Base-by-base conservation (phyloP, 495 filamentous ascomycete species). In the Hyaloscypha finlandica region DNA sequence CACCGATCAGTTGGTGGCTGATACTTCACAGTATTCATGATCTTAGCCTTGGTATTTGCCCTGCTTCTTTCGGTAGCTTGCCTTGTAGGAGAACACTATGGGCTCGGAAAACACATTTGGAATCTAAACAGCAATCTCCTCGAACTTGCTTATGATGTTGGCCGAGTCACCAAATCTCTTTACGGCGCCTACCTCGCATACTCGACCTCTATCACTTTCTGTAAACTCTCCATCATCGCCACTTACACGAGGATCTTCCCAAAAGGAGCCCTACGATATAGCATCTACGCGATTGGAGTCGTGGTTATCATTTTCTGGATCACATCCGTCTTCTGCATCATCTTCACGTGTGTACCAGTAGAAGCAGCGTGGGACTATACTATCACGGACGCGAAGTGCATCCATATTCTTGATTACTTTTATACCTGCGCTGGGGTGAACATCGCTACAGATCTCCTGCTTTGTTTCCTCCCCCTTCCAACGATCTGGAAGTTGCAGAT, bases 281-380 rank as follows among this genome's bases (percentile, higher is more conserved):
- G 72, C 14, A 29, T 76, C 2, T 66, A 63, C 59, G 71, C 22
- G 8, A 61, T 70, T 9, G 69, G 33, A 0, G 61, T 79, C n/a
- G 68, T 79, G 1, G 67, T 81, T 30, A 54, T 66, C 4, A 81
- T 78, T 65, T 70, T 77, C 8, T 64, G 74, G 29, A 70, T 80
- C 32, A 75, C 74, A 55, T 79, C 80, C 65, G 77, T 81, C 39
- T 76, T 80, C 31, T 73, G 78, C 9, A 80, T 77, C 31, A 74
- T 85, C 48, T 80, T 84, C 58, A 79, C 83, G 66, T 86, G 82
- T 65, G 72, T 55, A 0, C 82, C 81, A 0, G 73, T 85, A 22
- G 39, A 74, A 35, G 77, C 76, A 19, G 75, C 77, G 12, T 85
- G 80, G 81, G 73, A 83, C 57, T 75, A 75, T 0, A 68, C 63